phyloP scores from a whole-genome alignment of 1,139 yeast species.

The Taphrina betulina region DNA sequence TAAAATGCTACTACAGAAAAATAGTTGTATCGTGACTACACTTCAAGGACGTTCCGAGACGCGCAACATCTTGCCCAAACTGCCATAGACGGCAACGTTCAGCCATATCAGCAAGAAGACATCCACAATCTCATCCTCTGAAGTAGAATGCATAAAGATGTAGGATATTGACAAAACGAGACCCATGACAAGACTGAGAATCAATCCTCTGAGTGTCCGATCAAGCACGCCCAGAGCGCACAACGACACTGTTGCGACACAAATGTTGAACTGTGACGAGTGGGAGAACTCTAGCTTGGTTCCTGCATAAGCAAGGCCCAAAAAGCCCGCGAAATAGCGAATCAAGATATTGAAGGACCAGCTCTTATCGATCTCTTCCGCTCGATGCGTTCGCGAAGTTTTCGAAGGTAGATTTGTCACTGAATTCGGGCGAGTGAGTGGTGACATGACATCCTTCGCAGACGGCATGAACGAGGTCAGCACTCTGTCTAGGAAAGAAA shows the following conservation, averaged over 20 bases:
- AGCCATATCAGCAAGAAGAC: slow-evolving; percentile 15
- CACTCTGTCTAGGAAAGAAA: slow-evolving; percentile 2
- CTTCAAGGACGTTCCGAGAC: too few species aligned
- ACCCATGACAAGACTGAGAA: not conserved
- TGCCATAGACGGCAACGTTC: slow-evolving; percentile 24
- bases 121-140: not conserved
- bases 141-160: not conserved
- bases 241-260: slow-evolving; percentile 10
- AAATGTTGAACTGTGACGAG: slow-evolving; percentile 21
- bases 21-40: too few species aligned
- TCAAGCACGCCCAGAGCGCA: slow-evolving; percentile 1
- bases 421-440: not conserved
- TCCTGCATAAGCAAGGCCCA: slow-evolving; percentile 26
- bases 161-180: not conserved
- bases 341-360: slow-evolving; percentile 9
- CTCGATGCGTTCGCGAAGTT: not conserved
- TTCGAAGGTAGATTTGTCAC: not conserved
- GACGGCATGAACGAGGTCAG: not conserved
- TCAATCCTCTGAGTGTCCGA: slow-evolving; percentile 7
- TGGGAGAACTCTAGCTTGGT: slow-evolving; percentile 26
- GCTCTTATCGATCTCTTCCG: not conserved
- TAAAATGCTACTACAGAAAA: too few species aligned
- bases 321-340: slow-evolving; percentile 27
- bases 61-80: slow-evolving; percentile 15
- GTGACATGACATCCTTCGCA: not conserved